A percentile compares a stretch with the other conserved stretches of the same genome.
Conservation (phyloP, 202 grass and related monocot species). For the Zoysia matrella region DNA sequence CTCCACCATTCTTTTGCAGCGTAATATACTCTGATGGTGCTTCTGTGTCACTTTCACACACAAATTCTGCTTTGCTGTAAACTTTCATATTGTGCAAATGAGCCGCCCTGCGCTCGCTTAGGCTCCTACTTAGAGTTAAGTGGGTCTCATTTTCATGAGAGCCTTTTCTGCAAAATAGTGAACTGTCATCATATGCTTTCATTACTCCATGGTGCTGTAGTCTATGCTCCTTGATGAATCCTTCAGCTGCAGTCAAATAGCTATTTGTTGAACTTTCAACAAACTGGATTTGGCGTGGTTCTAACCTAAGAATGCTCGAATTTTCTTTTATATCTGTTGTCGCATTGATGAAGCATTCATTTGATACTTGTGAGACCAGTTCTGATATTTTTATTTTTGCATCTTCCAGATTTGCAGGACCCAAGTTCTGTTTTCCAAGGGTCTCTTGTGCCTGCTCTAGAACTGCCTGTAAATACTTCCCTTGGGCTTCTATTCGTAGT, state of each 20-base stretch:
- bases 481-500: conserved; percentile 89
- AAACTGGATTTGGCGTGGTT: conserved; percentile 61
- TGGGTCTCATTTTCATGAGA: conserved; percentile 47
- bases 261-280: conserved; percentile 68
- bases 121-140: conserved; percentile 52
- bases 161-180: conserved; percentile 50
- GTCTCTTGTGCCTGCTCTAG: conserved; percentile 91
- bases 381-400: conserved; percentile 77
- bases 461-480: conserved; percentile 89
- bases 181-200: conserved; percentile 58
- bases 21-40: conserved; percentile 41
- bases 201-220: conserved; percentile 50
- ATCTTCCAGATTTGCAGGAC: conserved; percentile 68
- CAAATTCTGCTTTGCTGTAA: conserved; percentile 46
- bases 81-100: conserved; percentile 41
- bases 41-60: conserved; percentile 42
- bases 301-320: conserved; percentile 58
- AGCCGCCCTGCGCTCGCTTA: conserved; percentile 46
- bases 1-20: conserved; percentile 49
- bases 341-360: conserved; percentile 63
- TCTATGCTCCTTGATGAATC: conserved; percentile 59
- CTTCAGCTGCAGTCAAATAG: conserved; percentile 64
- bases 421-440: conserved; percentile 72
- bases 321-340: conserved; percentile 51
- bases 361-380: conserved; percentile 67